Evolutionary conservation across 768 basidiomycete genomes (phyloP), one percentile per base, ranked within the genome.

Genomic region (Lentinula raphanica): DNA sequence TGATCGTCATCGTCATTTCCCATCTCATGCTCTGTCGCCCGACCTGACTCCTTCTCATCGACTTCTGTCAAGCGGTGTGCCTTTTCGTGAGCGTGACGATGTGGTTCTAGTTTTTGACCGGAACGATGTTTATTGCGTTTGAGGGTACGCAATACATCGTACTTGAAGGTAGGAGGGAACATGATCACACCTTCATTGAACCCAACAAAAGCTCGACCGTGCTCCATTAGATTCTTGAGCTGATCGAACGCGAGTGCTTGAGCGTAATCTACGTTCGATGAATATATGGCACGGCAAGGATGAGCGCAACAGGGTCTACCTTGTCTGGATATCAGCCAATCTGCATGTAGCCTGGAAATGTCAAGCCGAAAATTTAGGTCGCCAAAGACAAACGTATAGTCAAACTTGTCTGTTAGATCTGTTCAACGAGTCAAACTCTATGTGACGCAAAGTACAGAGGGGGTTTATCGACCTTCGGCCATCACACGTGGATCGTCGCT

Each of bases 131-230:
- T 80, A 50, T 75, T 65, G 60, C 76, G 78, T 69, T 84, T 87
- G 19, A 79, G 67, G 2, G 80, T 79, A 25, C 81, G 80, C 55
- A 84, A 70, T 6, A 95, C 88, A 63, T 95, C 88, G 66, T 93
- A 94, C 66, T 97, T 97, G 80, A 95, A 98, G 0, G 95, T 97
- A 0, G 94, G 94, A 4, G 92, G 85, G 62, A 98, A 98, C 64
- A 86, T 68, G 59, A 97, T 97, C 0, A 77, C 72, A 0, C 80
- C 92, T 69, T 98, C 95, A 7, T 74, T 65, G 65, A 97, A 97
- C 7, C 92, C 93, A 15, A 75, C 74, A 63, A 98, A 93, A 2
- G 82, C 82, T 7, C 80, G 70, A 9, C 80, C 79, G n/a, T 78
- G 75, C 42, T 77, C 73, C 87, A 97, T 93, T n/a, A 90, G 74